phyloP scores from a whole-genome alignment of 345 rosid species.

The Hibiscus syriacus region DNA sequence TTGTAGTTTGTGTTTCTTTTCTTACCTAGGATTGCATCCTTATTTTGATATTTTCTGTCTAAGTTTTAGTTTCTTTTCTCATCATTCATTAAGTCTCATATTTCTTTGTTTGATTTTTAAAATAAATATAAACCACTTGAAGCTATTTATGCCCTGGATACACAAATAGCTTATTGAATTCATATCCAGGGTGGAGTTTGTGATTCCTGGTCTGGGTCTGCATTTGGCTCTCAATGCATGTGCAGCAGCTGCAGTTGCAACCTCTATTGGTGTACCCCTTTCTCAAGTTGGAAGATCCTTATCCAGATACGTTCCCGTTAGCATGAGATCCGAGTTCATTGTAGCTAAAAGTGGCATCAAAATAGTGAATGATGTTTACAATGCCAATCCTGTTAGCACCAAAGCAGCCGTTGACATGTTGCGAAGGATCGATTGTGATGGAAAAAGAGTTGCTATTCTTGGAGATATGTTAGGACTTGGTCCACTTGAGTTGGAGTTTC shows the following conservation, averaged over 20 bases:
- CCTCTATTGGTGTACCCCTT: slow-evolving; percentile 21
- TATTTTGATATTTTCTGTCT: neutral
- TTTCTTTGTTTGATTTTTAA: neutral
- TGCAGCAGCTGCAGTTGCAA: slow-evolving; percentile 26
- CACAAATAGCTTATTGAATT: neutral
- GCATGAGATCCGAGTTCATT: slow-evolving; percentile 20
- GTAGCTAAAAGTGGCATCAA: slow-evolving; percentile 21
- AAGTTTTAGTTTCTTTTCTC: neutral
- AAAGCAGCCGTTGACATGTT: slow-evolving; percentile 26
- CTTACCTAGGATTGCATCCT: neutral
- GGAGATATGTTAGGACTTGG: slow-evolving; percentile 31
- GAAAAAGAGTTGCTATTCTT: slow-evolving; percentile 20
- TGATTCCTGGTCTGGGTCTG: slow-evolving; percentile 9
- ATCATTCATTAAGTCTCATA: neutral
- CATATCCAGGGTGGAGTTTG: neutral
- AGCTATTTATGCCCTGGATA: neutral
- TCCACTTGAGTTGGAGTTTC: slow-evolving; percentile 11
- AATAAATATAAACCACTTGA: neutral
- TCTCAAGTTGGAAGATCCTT: slow-evolving; percentile 23
- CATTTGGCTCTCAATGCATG: slow-evolving; percentile 27
- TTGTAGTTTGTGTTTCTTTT: neutral
- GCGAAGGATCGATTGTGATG: slow-evolving; percentile 17
- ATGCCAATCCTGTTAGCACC: slow-evolving; percentile 28
- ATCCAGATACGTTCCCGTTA: slow-evolving; percentile 20
- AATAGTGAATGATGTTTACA: slow-evolving; percentile 23